These are phyloP conservation scores for Aspergillus transmontanensis DNA, from an alignment of 2,329 filamentous ascomycete species.

Conservation along the genomic window DNA sequence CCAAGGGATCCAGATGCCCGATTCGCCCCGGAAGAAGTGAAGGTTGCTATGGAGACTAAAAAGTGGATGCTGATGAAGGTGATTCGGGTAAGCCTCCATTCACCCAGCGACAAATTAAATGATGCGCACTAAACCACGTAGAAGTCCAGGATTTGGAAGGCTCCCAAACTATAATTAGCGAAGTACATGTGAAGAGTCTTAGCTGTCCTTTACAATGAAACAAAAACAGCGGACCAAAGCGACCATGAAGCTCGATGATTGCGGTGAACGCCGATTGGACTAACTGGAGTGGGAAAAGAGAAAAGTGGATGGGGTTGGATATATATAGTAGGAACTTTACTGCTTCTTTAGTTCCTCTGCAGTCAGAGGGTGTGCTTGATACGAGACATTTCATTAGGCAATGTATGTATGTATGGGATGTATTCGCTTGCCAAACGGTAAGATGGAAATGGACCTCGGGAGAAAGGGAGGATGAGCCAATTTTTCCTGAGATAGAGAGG, in stretches of 20 bases:
- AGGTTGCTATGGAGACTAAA: constrained; percentile 26
- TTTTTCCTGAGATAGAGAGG: neutral
- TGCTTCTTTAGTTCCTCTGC: neutral
- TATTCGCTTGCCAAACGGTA: neutral
- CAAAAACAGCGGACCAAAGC: neutral
- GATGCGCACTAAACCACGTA: neutral
- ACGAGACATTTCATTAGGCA: constrained; percentile 1
- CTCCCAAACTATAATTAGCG: neutral
- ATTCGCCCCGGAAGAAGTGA: constrained; percentile 17
- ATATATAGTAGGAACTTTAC: constrained; percentile 4
- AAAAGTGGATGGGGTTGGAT: neutral
- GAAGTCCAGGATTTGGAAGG: neutral
- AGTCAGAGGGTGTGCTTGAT: neutral
- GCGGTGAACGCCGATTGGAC: constrained; percentile 5
- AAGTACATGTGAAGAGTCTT: constrained; percentile 11
- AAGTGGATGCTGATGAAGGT: constrained; percentile 16
- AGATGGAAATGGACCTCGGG: neutral
- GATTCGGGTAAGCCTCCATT: neutral
- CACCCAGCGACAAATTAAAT: neutral
- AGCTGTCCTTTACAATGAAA: neutral
- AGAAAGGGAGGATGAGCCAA: neutral
- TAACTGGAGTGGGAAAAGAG: neutral
- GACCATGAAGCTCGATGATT: neutral
- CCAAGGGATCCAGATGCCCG: constrained; percentile 21
- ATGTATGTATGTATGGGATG: neutral